Percentiles rank a stretch among this genome's conserved stretches.
Evolutionary conservation across 345 rosid species (phyloP).

Genomic region (Iberis pinnata): DNA sequence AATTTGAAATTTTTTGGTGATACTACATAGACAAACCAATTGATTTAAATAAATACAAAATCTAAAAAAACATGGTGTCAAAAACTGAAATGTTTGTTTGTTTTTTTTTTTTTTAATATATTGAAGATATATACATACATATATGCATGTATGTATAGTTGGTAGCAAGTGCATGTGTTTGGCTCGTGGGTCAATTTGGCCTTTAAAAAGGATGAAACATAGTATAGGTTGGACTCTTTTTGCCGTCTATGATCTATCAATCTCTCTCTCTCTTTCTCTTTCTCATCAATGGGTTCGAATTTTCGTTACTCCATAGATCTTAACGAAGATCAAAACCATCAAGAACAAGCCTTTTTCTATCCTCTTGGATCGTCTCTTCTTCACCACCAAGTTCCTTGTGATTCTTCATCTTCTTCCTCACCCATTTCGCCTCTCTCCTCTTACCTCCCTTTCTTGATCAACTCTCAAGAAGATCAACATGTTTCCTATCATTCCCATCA

Average conservation of each 20-base stretch:
- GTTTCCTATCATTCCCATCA: conserved; percentile 28
- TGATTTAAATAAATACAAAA: too few relatives aligned
- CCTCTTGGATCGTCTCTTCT: conserved; percentile 28
- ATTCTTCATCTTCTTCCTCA: conserved; percentile 36
- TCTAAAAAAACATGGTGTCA: too few relatives aligned
- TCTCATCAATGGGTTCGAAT: conserved; percentile 38
- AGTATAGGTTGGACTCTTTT: conserved; percentile 31
- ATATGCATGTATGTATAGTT: conserved; percentile 1
- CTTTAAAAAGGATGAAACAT: conserved; percentile 29
- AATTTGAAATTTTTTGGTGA: too few relatives aligned
- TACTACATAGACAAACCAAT: too few relatives aligned
- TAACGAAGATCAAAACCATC: conserved; percentile 50
- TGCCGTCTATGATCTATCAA: conserved; percentile 30
- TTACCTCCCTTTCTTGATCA: conserved; percentile 31
- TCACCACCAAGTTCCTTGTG: conserved; percentile 27
- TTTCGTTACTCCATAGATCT: conserved; percentile 49
- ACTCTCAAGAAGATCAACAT: conserved; percentile 36
- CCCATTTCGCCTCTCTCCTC: conserved; percentile 35
- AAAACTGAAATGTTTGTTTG: too few relatives aligned
- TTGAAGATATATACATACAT: too few relatives aligned
- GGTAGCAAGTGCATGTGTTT: conserved; percentile 4
- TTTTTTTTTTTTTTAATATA: too few relatives aligned
- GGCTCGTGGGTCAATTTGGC: conserved; percentile 24
- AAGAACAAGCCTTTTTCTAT: conserved; percentile 29
- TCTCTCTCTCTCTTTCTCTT: conserved; percentile 16